These are phyloP conservation scores for Pseudevernia furfuracea DNA, from an alignment of 495 filamentous ascomycete genomes.

Conservation along the genomic window DNA sequence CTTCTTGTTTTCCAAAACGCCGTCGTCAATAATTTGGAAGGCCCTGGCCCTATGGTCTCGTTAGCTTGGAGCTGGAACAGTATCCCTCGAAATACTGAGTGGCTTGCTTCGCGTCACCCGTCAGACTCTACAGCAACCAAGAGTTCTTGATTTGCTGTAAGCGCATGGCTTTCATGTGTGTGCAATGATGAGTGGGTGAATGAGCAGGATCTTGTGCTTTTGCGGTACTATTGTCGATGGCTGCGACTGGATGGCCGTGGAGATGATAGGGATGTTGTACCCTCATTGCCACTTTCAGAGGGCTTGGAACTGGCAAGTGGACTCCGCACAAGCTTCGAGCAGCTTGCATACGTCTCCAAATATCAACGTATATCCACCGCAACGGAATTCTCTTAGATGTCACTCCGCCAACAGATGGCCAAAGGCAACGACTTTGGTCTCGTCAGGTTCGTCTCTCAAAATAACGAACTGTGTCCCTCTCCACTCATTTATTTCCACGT, in stretches of 20 bases:
- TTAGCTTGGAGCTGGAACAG: too few species aligned
- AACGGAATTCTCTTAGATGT: background rate
- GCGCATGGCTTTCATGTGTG: background rate
- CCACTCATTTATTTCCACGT: background rate
- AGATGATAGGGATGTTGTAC: background rate
- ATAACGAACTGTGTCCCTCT: background rate
- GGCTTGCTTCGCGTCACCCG: too few species aligned
- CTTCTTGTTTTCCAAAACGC: too few species aligned
- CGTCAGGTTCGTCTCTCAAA: background rate
- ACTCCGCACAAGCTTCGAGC: background rate
- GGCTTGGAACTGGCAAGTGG: background rate
- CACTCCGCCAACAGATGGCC: background rate
- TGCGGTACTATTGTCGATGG: background rate
- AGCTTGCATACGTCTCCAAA: background rate
- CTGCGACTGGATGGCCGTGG: background rate
- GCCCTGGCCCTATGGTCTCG: too few species aligned
- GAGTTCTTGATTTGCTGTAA: background rate
- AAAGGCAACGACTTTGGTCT: background rate
- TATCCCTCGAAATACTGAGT: too few species aligned
- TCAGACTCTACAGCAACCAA: too few species aligned
- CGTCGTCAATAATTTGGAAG: too few species aligned
- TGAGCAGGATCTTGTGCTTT: background rate
- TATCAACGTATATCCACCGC: background rate
- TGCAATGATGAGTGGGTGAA: background rate
- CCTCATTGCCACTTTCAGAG: background rate